phyloP scores from a whole-genome alignment of 2,329 filamentous ascomycete genomes.

The Aspergillus fructus region DNA sequence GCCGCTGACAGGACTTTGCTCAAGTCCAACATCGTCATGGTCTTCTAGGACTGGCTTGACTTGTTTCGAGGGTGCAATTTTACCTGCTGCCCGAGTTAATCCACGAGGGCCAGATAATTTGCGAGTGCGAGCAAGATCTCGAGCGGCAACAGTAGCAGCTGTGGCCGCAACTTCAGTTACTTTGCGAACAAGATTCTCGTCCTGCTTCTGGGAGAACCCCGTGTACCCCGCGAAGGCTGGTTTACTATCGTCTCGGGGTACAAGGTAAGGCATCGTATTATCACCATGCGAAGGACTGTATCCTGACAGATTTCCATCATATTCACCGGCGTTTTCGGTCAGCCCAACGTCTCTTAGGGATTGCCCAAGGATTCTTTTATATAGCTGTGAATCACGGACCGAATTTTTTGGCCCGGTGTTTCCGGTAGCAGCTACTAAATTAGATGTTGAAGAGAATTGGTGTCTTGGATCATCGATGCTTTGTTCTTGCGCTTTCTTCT shows the following conservation, averaged over 20 bases:
- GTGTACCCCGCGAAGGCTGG: constrained; percentile 41
- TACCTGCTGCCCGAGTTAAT: constrained; percentile 32
- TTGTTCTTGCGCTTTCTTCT: constrained; percentile 61
- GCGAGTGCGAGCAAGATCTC: constrained; percentile 64
- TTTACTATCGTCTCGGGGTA: constrained; percentile 60
- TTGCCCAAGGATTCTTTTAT: constrained; percentile 90
- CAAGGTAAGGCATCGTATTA: constrained; percentile 63
- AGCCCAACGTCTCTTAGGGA: constrained; percentile 82
- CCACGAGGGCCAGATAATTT: constrained; percentile 47
- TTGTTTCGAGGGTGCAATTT: constrained; percentile 34
- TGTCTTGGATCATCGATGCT: constrained; percentile 36
- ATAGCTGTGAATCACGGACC: constrained; percentile 83
- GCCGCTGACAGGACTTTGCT: constrained; percentile 53
- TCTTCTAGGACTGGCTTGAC: constrained; percentile 42
- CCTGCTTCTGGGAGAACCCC: constrained; percentile 78
- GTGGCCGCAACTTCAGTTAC: constrained; percentile 93
- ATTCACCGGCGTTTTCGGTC: constrained; percentile 51
- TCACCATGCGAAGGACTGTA: constrained; percentile 21
- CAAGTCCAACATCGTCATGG: constrained; percentile 48
- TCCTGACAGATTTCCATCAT: constrained; percentile 28
- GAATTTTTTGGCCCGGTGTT: constrained; percentile 59
- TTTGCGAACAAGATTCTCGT: constrained; percentile 75
- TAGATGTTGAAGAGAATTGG: constrained; percentile 29
- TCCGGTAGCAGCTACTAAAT: constrained; percentile 31
- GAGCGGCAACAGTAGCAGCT: constrained; percentile 80